Evolutionary conservation across 2,329 filamentous ascomycete genomes (phyloP), one percentile per base, ranked within the genome.

Genomic region (Xylariaceae sp.): DNA sequence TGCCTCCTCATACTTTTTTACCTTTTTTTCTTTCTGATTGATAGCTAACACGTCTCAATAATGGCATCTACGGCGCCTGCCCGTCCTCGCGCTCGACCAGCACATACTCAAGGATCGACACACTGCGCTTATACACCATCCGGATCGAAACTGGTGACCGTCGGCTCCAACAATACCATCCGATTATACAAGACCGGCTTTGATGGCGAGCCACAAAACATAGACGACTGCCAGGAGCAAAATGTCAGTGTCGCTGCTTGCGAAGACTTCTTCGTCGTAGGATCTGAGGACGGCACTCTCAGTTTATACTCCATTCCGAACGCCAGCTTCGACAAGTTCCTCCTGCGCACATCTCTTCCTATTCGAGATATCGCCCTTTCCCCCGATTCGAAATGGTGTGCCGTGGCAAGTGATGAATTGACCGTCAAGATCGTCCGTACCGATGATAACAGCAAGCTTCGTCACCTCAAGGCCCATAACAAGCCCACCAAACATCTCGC

Each of bases 391-490:
- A 79, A 87, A 58, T 97, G 90, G 91, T 88, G 85, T 54, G 93
- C 93, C 22, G 89, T 97, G 21, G 90, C 91, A n/a, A 96, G 91
- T 74, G 94, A 97, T 65, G 93, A 98, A 66, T 74, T 95, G 47
- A 86, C 85, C 1, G 88, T 97, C 55, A 95, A 95, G 65, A 72
- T 98, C 19, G 88, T 98, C 51, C 86, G 86, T 58, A 86, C 85
- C 23, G 75, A 83, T 37, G 88, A 97, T 62, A 91, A 85, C 65
- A 83, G 76, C 19, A 77, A 82, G 54, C 79, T 95, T 40, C 82
- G 86, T 57, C 85, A 86, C 53, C 76, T 98, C 7, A 82, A 87
- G 53, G 89, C 95, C 42, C 92, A 96, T 63, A 76, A 78, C 35
- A 88, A 87, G 58, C 83, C 89, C n/a, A 83, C 86, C n/a, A 95